Percentiles rank a stretch among this genome's conserved stretches.
Evolutionary conservation across 1,284 basidiomycete species (phyloP).

Genomic region (Naganishia sp.): DNA sequence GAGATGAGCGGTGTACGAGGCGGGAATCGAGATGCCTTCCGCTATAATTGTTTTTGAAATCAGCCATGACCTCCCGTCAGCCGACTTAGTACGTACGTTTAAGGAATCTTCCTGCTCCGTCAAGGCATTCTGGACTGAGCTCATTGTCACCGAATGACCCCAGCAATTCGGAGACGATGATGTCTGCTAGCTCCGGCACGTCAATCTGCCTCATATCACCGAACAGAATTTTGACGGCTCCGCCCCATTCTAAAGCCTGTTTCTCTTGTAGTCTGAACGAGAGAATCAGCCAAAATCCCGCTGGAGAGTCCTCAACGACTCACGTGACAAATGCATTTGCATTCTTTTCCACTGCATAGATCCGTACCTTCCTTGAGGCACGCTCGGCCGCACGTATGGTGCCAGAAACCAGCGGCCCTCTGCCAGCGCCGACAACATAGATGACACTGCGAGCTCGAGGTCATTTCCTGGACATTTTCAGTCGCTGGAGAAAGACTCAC

Average conservation of each 20-base stretch:
- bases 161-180: constrained; percentile 91
- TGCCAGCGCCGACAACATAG: constrained; percentile 90
- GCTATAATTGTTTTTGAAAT: constrained; percentile 26
- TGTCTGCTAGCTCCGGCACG: constrained; percentile 82
- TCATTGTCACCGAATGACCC: constrained; percentile 99
- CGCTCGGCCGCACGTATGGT: constrained; percentile 76
- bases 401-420: constrained; percentile 89
- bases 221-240: constrained; percentile 75
- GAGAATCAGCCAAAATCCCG: constrained; percentile 14
- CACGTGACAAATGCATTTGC: constrained; percentile 89
- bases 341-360: constrained; percentile 97
- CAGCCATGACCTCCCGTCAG: neutral
- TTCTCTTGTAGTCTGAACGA: constrained; percentile 73
- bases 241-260: constrained; percentile 78
- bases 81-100: constrained; percentile 64
- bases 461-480: neutral
- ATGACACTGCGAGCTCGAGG: constrained; percentile 61
- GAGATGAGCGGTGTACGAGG: constrained; percentile 90
- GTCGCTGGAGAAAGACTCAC: constrained; percentile 52
- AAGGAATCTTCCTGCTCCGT: constrained; percentile 88
- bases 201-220: constrained; percentile 90
- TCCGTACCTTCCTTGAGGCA: constrained; percentile 64
- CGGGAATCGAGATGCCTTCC: constrained; percentile 87
- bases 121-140: constrained; percentile 93
- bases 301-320: constrained; percentile 47